phyloP scores from a whole-genome alignment of 495 filamentous ascomycete species.

The Penicillium nucicola region DNA sequence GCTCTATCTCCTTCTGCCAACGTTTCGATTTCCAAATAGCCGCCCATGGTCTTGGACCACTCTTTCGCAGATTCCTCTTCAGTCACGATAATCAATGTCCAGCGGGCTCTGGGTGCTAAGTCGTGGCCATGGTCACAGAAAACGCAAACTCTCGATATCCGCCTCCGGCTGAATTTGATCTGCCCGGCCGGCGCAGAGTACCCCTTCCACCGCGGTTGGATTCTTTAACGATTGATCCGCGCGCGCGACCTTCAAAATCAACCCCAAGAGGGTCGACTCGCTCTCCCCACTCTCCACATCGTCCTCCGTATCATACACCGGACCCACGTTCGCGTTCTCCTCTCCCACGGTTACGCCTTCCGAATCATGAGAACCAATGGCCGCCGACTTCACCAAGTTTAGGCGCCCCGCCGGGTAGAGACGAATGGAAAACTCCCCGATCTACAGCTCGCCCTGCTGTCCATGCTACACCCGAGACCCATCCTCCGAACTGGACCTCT shows the following conservation, averaged over 20 bases:
- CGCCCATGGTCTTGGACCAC: background rate
- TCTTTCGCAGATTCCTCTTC: conserved; percentile 1
- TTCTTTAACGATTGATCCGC: conserved; percentile 32
- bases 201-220: conserved; percentile 34
- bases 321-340: conserved; percentile 29
- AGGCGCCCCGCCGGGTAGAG: conserved; percentile 18
- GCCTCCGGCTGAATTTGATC: conserved; percentile 32
- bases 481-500: conserved; percentile 13
- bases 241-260: conserved; percentile 24
- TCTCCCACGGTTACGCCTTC: conserved; percentile 15
- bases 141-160: conserved; percentile 40
- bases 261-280: conserved; percentile 21
- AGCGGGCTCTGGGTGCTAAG: conserved; percentile 38
- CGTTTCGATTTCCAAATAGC: background rate
- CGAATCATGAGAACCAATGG: conserved; percentile 25
- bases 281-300: conserved; percentile 18
- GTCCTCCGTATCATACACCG: conserved; percentile 7
- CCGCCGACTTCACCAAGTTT: conserved; percentile 27
- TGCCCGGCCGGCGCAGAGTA: conserved; percentile 32
- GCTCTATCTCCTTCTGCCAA: conserved; percentile 4
- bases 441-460: conserved; percentile 19
- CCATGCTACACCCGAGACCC: conserved; percentile 18
- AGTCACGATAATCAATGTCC: conserved; percentile 42
- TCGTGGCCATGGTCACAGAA: conserved; percentile 52
- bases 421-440: conserved; percentile 18